Evolutionary conservation across 495 filamentous ascomycete species (phyloP), one percentile per base, ranked within the genome.

Genomic region (Collariella sp.): DNA sequence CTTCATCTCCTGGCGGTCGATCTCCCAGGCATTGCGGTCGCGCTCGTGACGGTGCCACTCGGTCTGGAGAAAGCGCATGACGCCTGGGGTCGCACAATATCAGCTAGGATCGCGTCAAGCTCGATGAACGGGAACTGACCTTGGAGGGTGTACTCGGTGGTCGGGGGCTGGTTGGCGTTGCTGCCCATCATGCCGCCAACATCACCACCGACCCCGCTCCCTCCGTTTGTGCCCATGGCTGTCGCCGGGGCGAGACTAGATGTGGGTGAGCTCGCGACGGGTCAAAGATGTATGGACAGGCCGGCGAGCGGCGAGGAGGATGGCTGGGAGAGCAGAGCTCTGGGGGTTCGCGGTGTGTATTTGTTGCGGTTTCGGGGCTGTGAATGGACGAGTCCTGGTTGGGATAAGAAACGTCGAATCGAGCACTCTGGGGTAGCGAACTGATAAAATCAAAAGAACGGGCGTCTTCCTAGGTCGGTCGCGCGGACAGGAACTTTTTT

Each of bases 1-100:
- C 72, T 96, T 97, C 93, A 98, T 98, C 76, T 97, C 93, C 55
- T 94, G 93, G 65, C 88, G 83, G 72, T 98, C 93, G 66, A 98
- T 98, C 65, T 97, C 93, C 93, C 93, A 99, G 19, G 88, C 86
- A 70, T 99, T 99, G 62, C 94, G 85, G 62, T 96, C 94, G 72
- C 93, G 87, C 69, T 99, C 93, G 65, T 97, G 91, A 58, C 88
- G 84, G 70, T 99, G 94, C 93, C 93, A 97, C 80, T 99, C 93
- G 34, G 91, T 91, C 75, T 97, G 94, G 33, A 99, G 83, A 69
- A 97, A 97, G 68, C 93, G 90, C 93, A 99, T 99, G 34, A 99
- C 93, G 65, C 93, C 91, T 97, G 60, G 34, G 41, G 22, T 20
- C 24, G 33, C 36, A 12, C 20, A 12, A 36, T 19, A 29, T 61